phyloP scores from a whole-genome alignment of 805 yeast genomes.

The Lachancea fermentati region DNA sequence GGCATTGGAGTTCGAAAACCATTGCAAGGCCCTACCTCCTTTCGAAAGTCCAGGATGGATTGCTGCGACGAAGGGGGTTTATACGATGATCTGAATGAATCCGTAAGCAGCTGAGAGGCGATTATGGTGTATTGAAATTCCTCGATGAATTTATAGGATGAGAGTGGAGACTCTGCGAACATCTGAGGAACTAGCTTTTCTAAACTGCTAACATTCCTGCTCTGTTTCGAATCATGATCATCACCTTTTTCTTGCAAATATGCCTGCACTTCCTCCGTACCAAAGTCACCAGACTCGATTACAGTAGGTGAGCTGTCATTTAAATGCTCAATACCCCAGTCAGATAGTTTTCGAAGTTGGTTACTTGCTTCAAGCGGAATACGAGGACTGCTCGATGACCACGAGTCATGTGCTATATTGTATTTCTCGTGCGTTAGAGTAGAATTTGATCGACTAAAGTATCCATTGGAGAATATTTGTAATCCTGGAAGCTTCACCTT shows the following conservation, averaged over 20 bases:
- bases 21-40: constrained; percentile 13
- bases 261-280: not conserved
- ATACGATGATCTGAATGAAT: constrained; percentile 29
- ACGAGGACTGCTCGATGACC: no score
- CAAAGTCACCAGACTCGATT: constrained; percentile 16
- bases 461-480: constrained; percentile 10
- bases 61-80: constrained; percentile 16
- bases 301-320: constrained; percentile 28
- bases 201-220: no score
- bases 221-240: not conserved
- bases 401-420: no score
- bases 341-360: constrained; percentile 6
- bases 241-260: constrained; percentile 3
- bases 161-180: constrained; percentile 12
- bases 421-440: constrained; percentile 1
- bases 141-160: constrained; percentile 36
- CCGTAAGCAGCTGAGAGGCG: constrained; percentile 44
- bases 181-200: constrained; percentile 7
- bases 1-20: constrained; percentile 11
- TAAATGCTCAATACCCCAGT: constrained; percentile 12
- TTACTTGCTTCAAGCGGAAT: no score
- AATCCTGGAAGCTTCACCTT: constrained; percentile 11
- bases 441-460: constrained; percentile 3
- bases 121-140: constrained; percentile 47
- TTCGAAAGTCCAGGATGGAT: constrained; percentile 19